These are phyloP conservation scores for Beta lomatogona DNA, from an alignment of 179 eudicot species.

Conservation along the genomic window DNA sequence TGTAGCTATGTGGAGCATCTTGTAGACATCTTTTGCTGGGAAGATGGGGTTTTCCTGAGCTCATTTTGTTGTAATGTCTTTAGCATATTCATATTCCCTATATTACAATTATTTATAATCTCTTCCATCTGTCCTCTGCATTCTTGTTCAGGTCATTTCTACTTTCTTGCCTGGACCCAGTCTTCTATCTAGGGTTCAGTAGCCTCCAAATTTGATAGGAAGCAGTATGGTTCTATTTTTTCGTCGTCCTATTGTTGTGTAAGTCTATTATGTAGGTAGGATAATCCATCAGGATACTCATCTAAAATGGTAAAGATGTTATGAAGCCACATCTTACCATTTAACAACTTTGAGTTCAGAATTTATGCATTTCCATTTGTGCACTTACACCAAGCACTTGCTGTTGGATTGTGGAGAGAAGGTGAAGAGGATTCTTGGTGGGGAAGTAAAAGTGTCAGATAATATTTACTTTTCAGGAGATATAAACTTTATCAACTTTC, in stretches of 20 bases:
- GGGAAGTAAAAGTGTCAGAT: neutral
- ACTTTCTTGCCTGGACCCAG: conserved; percentile 1
- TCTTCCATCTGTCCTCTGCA: conserved; percentile 3
- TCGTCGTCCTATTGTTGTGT: neutral
- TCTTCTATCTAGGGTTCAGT: neutral
- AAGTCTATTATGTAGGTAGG: neutral
- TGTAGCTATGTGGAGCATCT: conserved; percentile 22
- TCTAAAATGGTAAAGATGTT: neutral
- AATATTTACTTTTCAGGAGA: neutral
- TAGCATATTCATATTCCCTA: neutral
- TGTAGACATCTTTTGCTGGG: neutral
- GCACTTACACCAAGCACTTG: neutral
- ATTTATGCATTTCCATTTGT: neutral
- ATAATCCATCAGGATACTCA: neutral
- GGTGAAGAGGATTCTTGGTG: neutral
- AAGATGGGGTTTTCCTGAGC: conserved; percentile 11
- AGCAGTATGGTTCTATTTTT: neutral
- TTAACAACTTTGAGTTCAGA: neutral
- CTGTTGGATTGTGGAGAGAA: neutral
- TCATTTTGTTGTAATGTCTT: conserved; percentile 22
- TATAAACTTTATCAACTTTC: neutral
- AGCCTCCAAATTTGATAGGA: neutral
- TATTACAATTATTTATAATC: neutral
- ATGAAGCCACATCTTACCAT: neutral
- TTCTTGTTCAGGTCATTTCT: neutral